phyloP scores from a whole-genome alignment of 495 filamentous ascomycete genomes.

The Trichoderma parareesei region DNA sequence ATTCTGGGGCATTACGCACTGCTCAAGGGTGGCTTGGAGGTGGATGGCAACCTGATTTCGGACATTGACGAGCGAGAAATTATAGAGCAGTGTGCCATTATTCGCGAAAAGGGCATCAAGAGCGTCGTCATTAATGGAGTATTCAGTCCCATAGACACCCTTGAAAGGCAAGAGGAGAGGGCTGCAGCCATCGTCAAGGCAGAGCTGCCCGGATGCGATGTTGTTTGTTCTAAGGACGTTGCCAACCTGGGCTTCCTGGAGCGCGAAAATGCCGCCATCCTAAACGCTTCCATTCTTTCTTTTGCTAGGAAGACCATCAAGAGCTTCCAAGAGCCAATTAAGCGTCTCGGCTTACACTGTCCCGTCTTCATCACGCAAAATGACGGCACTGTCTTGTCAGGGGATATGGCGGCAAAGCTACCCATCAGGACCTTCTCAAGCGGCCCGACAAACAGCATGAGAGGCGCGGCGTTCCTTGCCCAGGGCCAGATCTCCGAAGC shows the following conservation, averaged over 20 bases:
- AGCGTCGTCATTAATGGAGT: conserved; percentile 49
- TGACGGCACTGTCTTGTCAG: conserved; percentile 45
- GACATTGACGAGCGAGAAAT: conserved; percentile 42
- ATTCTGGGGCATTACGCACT: conserved; percentile 38
- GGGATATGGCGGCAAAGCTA: conserved; percentile 37
- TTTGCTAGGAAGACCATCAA: conserved; percentile 44
- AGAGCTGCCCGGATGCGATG: conserved; percentile 38
- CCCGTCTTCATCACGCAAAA: conserved; percentile 50
- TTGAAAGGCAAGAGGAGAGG: conserved; percentile 40
- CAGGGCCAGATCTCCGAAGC: conserved; percentile 26
- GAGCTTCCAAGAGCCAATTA: conserved; percentile 38
- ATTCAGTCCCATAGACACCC: conserved; percentile 48
- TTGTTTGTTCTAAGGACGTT: conserved; percentile 42
- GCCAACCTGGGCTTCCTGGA: conserved; percentile 46
- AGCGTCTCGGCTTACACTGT: conserved; percentile 37
- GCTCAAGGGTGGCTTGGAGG: conserved; percentile 40
- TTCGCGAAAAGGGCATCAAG: conserved; percentile 36
- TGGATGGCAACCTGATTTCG: conserved; percentile 40
- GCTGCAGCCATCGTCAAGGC: conserved; percentile 34
- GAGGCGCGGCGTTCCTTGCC: conserved; percentile 44
- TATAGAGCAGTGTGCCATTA: conserved; percentile 29
- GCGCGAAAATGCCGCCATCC: conserved; percentile 48
- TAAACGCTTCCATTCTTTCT: conserved; percentile 45
- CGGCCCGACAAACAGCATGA: conserved; percentile 50
- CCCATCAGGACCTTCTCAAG: conserved; percentile 48